Evolutionary conservation across 2,329 filamentous ascomycete genomes (phyloP).

Genomic region (Diplodia corticola): DNA sequence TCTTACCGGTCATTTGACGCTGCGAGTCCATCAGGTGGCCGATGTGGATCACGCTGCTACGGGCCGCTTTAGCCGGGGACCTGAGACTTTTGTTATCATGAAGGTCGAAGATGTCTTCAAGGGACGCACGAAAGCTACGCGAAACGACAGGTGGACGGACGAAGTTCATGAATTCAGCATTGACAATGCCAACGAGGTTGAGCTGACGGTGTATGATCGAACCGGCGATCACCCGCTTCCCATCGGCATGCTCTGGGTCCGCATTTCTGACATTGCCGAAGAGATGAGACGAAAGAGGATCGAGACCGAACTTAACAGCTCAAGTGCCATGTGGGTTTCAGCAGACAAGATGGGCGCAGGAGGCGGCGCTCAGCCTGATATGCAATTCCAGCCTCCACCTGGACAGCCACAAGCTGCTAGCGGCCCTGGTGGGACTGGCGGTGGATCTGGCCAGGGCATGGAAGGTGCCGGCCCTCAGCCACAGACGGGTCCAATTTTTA

Average conservation of each 20-base stretch:
- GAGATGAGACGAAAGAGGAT: conserved; percentile 97
- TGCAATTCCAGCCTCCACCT: conserved; percentile 56
- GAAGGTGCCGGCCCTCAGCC: conserved; percentile 43
- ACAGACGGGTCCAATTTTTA: conserved; percentile 58
- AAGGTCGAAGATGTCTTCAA: conserved; percentile 96
- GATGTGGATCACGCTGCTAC: conserved; percentile 90
- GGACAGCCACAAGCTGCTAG: conserved; percentile 36
- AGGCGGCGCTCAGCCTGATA: conserved; percentile 50
- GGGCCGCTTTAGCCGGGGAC: conserved; percentile 80
- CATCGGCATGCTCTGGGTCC: conserved; percentile 92
- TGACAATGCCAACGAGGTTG: conserved; percentile 97
- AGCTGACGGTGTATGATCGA: conserved; percentile 97
- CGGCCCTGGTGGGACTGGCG: conserved; percentile 38
- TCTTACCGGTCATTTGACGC: conserved; percentile 84
- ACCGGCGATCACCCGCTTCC: conserved; percentile 80
- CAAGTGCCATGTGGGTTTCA: conserved; percentile 80
- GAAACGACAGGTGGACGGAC: conserved; percentile 87
- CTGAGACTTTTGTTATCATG: conserved; percentile 92
- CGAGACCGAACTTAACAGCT: conserved; percentile 90
- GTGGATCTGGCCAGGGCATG: conserved; percentile 36
- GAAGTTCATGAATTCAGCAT: conserved; percentile 91
- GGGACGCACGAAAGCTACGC: conserved; percentile 79
- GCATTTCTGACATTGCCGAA: conserved; percentile 95
- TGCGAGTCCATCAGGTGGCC: conserved; percentile 84
- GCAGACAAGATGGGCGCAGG: conserved; percentile 86